Percentiles rank a stretch among this genome's conserved stretches.
phyloP scores from a whole-genome alignment of 306 rosid genomes.

The Lathyrus oleraceus region DNA sequence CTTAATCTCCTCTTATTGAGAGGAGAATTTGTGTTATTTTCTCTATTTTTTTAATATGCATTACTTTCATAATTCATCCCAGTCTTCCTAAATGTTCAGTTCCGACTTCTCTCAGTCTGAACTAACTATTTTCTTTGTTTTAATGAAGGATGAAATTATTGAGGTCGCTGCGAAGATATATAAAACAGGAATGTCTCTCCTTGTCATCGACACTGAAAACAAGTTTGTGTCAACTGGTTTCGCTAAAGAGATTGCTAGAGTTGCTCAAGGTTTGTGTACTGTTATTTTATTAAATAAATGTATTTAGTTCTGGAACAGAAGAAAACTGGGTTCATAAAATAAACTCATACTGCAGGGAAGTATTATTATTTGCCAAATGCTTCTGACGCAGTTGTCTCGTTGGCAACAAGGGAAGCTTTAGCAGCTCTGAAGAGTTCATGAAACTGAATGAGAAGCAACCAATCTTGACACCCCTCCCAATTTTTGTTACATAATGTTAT shows the following conservation, averaged over 20 bases:
- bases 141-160: slow-evolving; percentile 86
- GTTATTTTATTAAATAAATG: slow-evolving; percentile 23
- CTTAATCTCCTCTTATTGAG: neutral
- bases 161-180: slow-evolving; percentile 95
- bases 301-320: slow-evolving; percentile 18
- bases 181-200: slow-evolving; percentile 97
- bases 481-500: neutral
- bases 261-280: slow-evolving; percentile 82
- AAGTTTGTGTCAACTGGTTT: slow-evolving; percentile 97
- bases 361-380: slow-evolving; percentile 97
- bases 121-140: slow-evolving; percentile 30
- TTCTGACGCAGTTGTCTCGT: slow-evolving; percentile 86
- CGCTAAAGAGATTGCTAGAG: slow-evolving; percentile 97
- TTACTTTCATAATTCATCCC: slow-evolving; percentile 1
- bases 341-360: slow-evolving; percentile 62
- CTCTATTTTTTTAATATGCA: neutral
- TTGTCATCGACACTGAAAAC: slow-evolving; percentile 94
- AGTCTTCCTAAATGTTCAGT: slow-evolving; percentile 13
- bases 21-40: neutral
- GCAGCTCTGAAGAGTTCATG: slow-evolving; percentile 74
- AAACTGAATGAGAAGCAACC: slow-evolving; percentile 33
- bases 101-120: slow-evolving; percentile 14
- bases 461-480: neutral
- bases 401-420: slow-evolving; percentile 83
- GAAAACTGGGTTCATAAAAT: slow-evolving; percentile 28